These are phyloP conservation scores for Penicillium goetzii DNA, from an alignment of 495 filamentous ascomycete genomes.

Conservation along the genomic window DNA sequence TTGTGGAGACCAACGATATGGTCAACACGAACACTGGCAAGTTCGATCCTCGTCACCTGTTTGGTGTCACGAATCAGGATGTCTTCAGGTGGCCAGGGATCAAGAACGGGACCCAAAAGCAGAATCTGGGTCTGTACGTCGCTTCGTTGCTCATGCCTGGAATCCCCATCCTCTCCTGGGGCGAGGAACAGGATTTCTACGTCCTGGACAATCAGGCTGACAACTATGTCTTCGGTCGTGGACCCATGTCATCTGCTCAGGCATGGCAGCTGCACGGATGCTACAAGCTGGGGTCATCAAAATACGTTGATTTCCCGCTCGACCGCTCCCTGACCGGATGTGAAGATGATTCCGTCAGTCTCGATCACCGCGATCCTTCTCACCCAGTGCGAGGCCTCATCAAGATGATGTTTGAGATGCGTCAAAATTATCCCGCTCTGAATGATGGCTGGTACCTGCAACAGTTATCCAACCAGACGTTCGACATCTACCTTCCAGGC, in stretches of 20 bases:
- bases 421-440: slow-evolving; percentile 49
- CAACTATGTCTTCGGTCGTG: slow-evolving; percentile 56
- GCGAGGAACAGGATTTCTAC: slow-evolving; percentile 58
- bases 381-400: slow-evolving; percentile 54
- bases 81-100: slow-evolving; percentile 57
- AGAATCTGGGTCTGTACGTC: slow-evolving; percentile 51
- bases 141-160: slow-evolving; percentile 52
- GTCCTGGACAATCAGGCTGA: slow-evolving; percentile 52
- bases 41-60: slow-evolving; percentile 57
- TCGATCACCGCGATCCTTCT: slow-evolving; percentile 57
- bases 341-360: slow-evolving; percentile 51
- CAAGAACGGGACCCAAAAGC: slow-evolving; percentile 50
- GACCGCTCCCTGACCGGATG: slow-evolving; percentile 49
- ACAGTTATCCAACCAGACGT: slow-evolving; percentile 47
- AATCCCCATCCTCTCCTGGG: slow-evolving; percentile 53
- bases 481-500: slow-evolving; percentile 49
- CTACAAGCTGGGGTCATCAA: slow-evolving; percentile 49
- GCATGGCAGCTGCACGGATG: slow-evolving; percentile 59
- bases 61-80: slow-evolving; percentile 56
- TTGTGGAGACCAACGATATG: slow-evolving; percentile 50
- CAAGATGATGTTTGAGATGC: slow-evolving; percentile 53
- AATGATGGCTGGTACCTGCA: slow-evolving; percentile 51
- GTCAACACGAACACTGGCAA: slow-evolving; percentile 54
- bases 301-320: slow-evolving; percentile 50
- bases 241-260: slow-evolving; percentile 51